These are phyloP conservation scores for Theileria parva DNA, from an alignment of 169 alveolate species.

Conservation along the genomic window DNA sequence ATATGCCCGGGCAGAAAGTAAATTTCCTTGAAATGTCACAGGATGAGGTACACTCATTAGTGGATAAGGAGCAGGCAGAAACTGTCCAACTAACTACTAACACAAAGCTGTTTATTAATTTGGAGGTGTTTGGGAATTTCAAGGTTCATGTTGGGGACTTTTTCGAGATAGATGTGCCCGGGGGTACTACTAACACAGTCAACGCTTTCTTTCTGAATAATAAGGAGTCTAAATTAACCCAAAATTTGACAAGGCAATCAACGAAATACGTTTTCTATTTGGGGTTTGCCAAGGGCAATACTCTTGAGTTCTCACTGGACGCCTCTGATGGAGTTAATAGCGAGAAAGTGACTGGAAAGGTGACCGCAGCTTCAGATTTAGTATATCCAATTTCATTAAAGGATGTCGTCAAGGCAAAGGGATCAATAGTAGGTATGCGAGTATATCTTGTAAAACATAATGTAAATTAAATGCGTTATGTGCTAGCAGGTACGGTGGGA, in stretches of 20 bases:
- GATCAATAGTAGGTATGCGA: conserved; percentile 56
- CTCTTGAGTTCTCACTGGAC: conserved; percentile 27
- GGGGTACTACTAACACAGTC: background rate
- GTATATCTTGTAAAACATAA: conserved; percentile 14
- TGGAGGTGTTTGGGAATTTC: conserved; percentile 22
- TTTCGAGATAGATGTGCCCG: conserved; percentile 35
- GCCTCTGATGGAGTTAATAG: conserved; percentile 7
- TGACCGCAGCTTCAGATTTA: background rate
- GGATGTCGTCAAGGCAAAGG: conserved; percentile 55
- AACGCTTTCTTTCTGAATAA: background rate
- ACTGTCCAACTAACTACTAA: conserved; percentile 15
- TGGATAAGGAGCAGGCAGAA: conserved; percentile 2
- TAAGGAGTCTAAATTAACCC: background rate
- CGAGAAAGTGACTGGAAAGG: background rate
- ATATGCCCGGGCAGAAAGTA: background rate
- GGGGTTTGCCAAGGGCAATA: conserved; percentile 17
- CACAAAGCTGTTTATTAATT: conserved; percentile 25
- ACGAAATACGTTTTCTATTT: conserved; percentile 28
- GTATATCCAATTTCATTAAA: conserved; percentile 10
- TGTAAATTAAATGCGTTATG: conserved; percentile 28
- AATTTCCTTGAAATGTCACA: conserved; percentile 9
- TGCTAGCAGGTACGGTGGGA: conserved; percentile 14
- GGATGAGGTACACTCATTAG: background rate
- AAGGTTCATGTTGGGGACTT: conserved; percentile 41
- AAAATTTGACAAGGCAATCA: conserved; percentile 1